A percentile compares a stretch with the other conserved stretches of the same genome.
phyloP scores from a whole-genome alignment of 2,329 filamentous ascomycete species.

The Mariannaea elegans region DNA sequence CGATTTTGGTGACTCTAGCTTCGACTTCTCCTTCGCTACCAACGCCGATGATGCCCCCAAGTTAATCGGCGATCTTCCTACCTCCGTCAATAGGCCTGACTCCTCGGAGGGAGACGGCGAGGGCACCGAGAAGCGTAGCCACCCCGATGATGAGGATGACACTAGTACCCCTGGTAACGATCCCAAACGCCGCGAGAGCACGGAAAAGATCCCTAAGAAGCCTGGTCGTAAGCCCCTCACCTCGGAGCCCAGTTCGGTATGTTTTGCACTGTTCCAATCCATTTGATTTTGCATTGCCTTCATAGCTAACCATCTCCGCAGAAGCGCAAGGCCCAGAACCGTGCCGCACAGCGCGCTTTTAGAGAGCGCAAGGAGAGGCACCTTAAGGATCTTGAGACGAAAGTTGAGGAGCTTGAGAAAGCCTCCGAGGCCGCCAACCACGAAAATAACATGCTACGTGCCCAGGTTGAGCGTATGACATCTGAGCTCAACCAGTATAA shows the following conservation, averaged over 20 bases:
- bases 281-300: constrained; percentile 4
- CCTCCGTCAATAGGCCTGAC: constrained; percentile 62
- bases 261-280: constrained; percentile 49
- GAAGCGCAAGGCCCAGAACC: constrained; percentile 97
- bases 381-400: constrained; percentile 82
- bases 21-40: constrained; percentile 69
- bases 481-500: constrained; percentile 89
- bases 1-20: constrained; percentile 79
- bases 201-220: constrained; percentile 91
- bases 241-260: constrained; percentile 93
- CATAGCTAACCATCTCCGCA: constrained; percentile 47
- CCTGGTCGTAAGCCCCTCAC: constrained; percentile 95
- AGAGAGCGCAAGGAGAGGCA: constrained; percentile 95
- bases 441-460: constrained; percentile 84
- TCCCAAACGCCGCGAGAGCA: constrained; percentile 79
- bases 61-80: constrained; percentile 80
- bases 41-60: constrained; percentile 59
- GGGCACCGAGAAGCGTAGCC: constrained; percentile 75
- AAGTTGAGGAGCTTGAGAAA: constrained; percentile 81
- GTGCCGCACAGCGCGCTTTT: constrained; percentile 92
- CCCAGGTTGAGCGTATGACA: constrained; percentile 89
- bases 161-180: constrained; percentile 58
- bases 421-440: constrained; percentile 82
- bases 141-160: constrained; percentile 75
- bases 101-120: constrained; percentile 64